Percentiles rank a stretch among this genome's conserved stretches.
Evolutionary conservation across 176 grass and related monocot species (phyloP).

Genomic region (Juncus inflexus): DNA sequence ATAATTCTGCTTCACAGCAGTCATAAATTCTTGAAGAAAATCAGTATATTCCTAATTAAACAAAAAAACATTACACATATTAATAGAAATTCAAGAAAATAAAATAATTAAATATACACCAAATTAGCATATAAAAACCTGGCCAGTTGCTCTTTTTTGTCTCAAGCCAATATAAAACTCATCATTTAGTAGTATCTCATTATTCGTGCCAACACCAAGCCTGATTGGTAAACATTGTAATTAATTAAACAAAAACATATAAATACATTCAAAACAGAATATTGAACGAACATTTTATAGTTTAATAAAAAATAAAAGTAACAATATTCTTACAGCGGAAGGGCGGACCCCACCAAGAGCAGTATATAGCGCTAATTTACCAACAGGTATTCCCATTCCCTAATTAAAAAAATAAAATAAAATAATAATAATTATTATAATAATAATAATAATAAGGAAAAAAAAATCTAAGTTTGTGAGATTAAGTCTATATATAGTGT

Average conservation of each 20-base stretch:
- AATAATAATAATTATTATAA: conserved; percentile 26
- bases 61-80: conserved; percentile 9
- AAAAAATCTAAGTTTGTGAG: too few relatives aligned
- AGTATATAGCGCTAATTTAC: conserved; percentile 93
- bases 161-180: conserved; percentile 93
- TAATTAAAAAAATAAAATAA: too few relatives aligned
- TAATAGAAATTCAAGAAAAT: conserved; percentile 16
- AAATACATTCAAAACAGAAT: background rate
- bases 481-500: too few relatives aligned
- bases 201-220: conserved; percentile 95
- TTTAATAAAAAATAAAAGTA: too few relatives aligned
- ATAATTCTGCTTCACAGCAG: conserved; percentile 87
- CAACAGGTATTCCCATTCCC: conserved; percentile 99
- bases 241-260: background rate
- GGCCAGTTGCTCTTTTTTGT: conserved; percentile 77
- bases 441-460: background rate
- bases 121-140: conserved; percentile 44
- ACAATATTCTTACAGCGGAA: conserved; percentile 64
- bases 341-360: conserved; percentile 92
- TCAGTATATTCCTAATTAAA: conserved; percentile 71
- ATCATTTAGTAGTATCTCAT: conserved; percentile 65
- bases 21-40: conserved; percentile 84
- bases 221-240: conserved; percentile 95
- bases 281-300: too few relatives aligned
- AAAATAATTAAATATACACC: conserved; percentile 18